A percentile compares a stretch with the other conserved stretches of the same genome.
Conservation (phyloP, 2,329 filamentous ascomycete genomes). For the Verticillium nonalfalfae region DNA sequence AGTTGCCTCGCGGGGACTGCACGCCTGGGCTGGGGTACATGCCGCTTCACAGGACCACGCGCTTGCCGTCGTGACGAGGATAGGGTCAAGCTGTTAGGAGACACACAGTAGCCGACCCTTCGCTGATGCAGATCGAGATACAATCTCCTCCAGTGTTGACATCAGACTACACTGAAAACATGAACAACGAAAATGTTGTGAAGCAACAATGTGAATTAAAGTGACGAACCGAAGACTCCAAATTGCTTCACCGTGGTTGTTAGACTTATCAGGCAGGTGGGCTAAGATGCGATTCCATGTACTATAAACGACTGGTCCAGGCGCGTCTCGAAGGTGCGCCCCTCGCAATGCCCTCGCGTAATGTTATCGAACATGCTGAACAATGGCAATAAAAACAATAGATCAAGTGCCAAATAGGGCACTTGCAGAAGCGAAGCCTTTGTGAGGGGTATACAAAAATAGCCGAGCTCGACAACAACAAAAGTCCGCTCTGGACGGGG, state of each 20-base stretch:
- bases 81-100: too few species aligned
- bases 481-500: constrained; percentile 11
- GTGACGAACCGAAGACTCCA: not conserved
- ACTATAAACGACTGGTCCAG: not conserved
- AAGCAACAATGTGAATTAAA: too few species aligned
- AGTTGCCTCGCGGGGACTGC: too few species aligned
- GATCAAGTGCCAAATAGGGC: not conserved
- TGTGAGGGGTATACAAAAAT: not conserved
- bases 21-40: too few species aligned
- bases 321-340: not conserved
- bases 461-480: constrained; percentile 1
- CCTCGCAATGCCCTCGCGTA: not conserved
- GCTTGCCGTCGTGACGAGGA: too few species aligned
- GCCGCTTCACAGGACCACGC: too few species aligned
- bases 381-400: not conserved
- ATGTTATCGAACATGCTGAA: not conserved
- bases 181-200: too few species aligned
- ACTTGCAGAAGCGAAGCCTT: not conserved
- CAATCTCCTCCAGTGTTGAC: too few species aligned
- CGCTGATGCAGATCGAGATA: too few species aligned
- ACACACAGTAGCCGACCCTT: too few species aligned
- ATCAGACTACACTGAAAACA: too few species aligned
- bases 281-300: not conserved
- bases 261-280: not conserved
- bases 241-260: not conserved